These are phyloP conservation scores for Verticillium tricorpus DNA, from an alignment of 2,329 filamentous ascomycete genomes.

Conservation along the genomic window DNA sequence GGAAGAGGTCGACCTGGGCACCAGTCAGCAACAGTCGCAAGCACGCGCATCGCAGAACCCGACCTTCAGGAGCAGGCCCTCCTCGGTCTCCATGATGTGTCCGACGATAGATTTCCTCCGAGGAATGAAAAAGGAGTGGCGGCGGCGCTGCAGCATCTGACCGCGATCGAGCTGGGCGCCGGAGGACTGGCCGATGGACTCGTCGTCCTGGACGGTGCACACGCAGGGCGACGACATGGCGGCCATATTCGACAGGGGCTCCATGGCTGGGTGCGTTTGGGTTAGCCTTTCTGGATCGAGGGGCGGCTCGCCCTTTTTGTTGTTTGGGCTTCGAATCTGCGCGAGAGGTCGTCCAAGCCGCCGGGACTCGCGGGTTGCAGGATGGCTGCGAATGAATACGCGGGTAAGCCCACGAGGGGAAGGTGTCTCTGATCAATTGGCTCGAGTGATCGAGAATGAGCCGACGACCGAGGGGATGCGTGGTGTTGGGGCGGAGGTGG, in stretches of 20 bases:
- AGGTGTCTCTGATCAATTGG: background rate
- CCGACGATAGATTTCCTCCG: conserved; percentile 56
- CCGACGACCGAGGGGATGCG: background rate
- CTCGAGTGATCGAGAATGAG: background rate
- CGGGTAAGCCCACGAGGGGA: background rate
- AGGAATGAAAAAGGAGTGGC: conserved; percentile 54
- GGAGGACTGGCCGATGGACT: conserved; percentile 33
- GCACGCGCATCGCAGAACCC: conserved; percentile 5
- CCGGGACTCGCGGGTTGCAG: background rate
- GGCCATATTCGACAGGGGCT: conserved; percentile 25
- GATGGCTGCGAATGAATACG: background rate
- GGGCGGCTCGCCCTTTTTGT: background rate
- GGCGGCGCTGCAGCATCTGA: conserved; percentile 35
- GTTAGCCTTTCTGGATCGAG: background rate
- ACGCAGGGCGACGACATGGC: conserved; percentile 32
- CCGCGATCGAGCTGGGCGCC: conserved; percentile 31
- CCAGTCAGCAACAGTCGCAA: conserved; percentile 5
- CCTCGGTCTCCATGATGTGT: conserved; percentile 59
- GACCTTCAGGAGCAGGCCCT: conserved; percentile 55
- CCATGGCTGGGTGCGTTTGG: conserved; percentile 4
- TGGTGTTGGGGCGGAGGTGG: background rate
- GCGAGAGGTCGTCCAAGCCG: background rate
- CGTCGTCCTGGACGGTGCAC: conserved; percentile 25
- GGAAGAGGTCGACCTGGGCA: conserved; percentile 67
- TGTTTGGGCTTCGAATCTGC: background rate